These are phyloP conservation scores for Pythium guiyangense DNA, from an alignment of 352 stramenopile genomes.

Conservation along the genomic window DNA sequence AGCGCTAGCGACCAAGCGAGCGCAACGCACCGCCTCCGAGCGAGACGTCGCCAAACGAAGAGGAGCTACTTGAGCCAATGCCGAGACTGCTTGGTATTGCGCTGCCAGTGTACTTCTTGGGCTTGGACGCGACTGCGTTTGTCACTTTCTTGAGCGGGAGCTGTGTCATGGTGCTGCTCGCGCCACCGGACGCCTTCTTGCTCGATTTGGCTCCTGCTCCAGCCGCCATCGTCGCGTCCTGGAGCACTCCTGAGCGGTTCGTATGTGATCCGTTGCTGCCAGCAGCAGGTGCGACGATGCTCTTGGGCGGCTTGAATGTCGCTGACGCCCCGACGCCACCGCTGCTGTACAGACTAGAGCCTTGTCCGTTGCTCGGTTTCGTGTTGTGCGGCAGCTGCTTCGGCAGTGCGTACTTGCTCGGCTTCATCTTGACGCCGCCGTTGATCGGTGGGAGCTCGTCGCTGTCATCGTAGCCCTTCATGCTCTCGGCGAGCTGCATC, in stretches of 20 bases:
- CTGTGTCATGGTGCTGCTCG: constrained; percentile 12
- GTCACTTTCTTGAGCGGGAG: constrained; percentile 22
- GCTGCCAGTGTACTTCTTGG: constrained; percentile 11
- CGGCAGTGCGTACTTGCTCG: constrained; percentile 26
- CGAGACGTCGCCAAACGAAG: constrained; percentile 8
- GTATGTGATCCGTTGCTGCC: constrained; percentile 23
- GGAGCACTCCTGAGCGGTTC: constrained; percentile 26
- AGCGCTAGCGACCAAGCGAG: no score
- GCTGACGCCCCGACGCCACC: no score
- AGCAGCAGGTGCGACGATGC: constrained; percentile 5
- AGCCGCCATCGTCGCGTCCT: constrained; percentile 14
- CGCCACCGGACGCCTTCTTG: neutral
- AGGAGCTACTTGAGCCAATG: constrained; percentile 8
- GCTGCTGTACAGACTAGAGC: no score
- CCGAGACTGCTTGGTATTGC: constrained; percentile 10
- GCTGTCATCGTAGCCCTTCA: constrained; percentile 7
- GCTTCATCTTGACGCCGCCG: constrained; percentile 10
- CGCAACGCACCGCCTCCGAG: no score
- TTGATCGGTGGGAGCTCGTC: constrained; percentile 11
- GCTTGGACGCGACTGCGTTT: constrained; percentile 12
- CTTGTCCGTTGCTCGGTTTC: no score
- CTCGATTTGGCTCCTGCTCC: no score
- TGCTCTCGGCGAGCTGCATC: neutral
- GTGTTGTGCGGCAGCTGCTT: constrained; percentile 24
- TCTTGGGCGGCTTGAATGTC: no score